Evolutionary conservation across 164 flowering plant species (phyloP), one percentile per base, ranked within the genome.

Genomic region (Saururus chinensis): DNA sequence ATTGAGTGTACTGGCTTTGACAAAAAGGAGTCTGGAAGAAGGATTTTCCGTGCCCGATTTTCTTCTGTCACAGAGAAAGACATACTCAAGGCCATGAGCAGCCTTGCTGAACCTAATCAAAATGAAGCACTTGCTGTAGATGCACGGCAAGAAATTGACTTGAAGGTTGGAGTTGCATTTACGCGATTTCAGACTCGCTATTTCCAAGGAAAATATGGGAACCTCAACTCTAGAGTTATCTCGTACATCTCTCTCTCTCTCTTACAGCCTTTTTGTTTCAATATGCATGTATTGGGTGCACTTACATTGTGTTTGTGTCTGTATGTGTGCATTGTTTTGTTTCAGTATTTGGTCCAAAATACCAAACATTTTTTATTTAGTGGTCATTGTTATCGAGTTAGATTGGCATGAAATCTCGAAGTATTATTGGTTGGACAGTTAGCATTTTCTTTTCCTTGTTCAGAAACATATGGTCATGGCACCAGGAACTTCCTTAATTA

Each of bases 131-230:
- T 88, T 79, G 89, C 98, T 70, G 98, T 92, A 21, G 98, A 92
- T 84, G 98, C 96, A 67, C 92, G 98, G 48, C 98, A 89, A 72
- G 98, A 92, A 76, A 92, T 92, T 72, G 98, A 92, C 76, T 75
- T 92, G 81, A 92, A 92, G 87, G 98, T 92, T 77, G 98, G 98
- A 72, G 98, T 92, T 70, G 92, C 96, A 63, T 92, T 92, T 76
- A 87, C 98, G 26, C 84, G 98, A 57, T 92, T 86, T 76, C 98
- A 92, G 73, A 92, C 96, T 53, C 77, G 77, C 67, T 92, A 78
- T 74, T 92, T 92, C 70, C 96, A 89, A 69, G 98, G 98, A 58
- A 89, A 86, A 84, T 92, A 92, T 79, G 96, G 96, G 63, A 92
- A 92, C 73, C 89, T 92, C 61, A 96, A 89, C 68, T 79, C 96